Base-by-base conservation (phyloP, 2,329 filamentous ascomycete genomes). In the Ophiocordyceps sinensis region DNA sequence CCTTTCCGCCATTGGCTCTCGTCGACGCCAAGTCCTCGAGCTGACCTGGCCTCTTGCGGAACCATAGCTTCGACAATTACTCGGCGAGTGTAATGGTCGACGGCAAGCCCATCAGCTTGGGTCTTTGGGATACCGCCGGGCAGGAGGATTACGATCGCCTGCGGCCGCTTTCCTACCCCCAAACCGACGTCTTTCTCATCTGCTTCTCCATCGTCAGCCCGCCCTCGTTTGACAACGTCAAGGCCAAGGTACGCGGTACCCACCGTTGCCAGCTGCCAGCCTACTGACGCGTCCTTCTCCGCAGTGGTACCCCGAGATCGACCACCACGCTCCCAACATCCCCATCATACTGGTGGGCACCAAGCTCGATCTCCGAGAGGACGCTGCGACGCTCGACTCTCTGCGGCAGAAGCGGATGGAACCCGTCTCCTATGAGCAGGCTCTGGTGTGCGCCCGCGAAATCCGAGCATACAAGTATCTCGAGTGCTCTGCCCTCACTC, bases 51-150 rank as follows among this genome's bases (percentile, higher is more conserved):
- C 13, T 19, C 2, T 34, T 35, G 15, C 32, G n/a, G 15, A 15
- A 15, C 6, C 6, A 21, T 52, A 94, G 87, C 48, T 96, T 96
- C 66, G 89, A 96, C 62, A 98, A 98, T 70, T 96, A 96, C 71
- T 94, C 89, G 31, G 91, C 91, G 49, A 94, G 87, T 70, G 91
- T 98, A 42, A 95, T 95, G 85, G 91, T 96, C 43, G 91, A 96
- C 70, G 87, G 88, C 55, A 94, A 94, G 70, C 89, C 89, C 45
- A 94, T 96, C 67, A 95, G 87, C 65, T 67, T 98, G 53, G 91
- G 89, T 51, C 70, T 98, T 28, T 96, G 91, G 89, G 89, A 98
- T 82, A 98, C 89, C 50, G 89, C 89, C 51, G 89, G 89, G 58
- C 91, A 96, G 70, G 89, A 96, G 68, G 89, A 96, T 73, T 96